These are phyloP conservation scores for Irpex sp. DNA, from an alignment of 1,284 basidiomycete species.

Conservation along the genomic window DNA sequence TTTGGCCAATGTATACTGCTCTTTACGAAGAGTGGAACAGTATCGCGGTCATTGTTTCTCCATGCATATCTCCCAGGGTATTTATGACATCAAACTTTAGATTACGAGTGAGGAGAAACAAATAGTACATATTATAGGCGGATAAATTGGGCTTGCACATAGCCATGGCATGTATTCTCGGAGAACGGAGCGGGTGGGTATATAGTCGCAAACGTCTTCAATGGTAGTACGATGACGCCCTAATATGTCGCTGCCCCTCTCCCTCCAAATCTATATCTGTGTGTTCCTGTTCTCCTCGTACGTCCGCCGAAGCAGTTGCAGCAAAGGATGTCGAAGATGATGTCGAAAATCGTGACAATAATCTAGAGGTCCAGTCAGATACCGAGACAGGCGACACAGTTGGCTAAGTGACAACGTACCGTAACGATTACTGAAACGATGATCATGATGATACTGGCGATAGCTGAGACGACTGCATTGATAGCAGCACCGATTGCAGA, in stretches of 20 bases:
- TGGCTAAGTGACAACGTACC: conserved; percentile 28
- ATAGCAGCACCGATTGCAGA: conserved; percentile 57
- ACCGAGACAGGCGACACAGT: no score
- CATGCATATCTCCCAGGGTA: no score
- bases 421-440: conserved; percentile 54
- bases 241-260: conserved; percentile 14
- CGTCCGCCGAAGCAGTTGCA: conserved; percentile 41
- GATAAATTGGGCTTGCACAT: no score
- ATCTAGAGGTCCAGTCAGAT: conserved; percentile 30
- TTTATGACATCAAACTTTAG: no score
- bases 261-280: conserved; percentile 15
- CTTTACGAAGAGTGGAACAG: no score
- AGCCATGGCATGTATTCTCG: no score
- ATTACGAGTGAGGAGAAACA: no score
- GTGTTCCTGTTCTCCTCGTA: conserved; percentile 15
- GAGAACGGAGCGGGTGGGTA: no score
- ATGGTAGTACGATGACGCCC: not conserved
- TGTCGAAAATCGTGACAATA: conserved; percentile 56
- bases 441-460: conserved; percentile 51
- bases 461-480: conserved; percentile 53
- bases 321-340: conserved; percentile 56
- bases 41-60: no score
- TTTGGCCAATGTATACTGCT: no score
- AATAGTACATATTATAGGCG: no score
- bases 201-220: no score